Conservation (phyloP, 139 green algal genomes). For the Nannochloris sp. region DNA sequence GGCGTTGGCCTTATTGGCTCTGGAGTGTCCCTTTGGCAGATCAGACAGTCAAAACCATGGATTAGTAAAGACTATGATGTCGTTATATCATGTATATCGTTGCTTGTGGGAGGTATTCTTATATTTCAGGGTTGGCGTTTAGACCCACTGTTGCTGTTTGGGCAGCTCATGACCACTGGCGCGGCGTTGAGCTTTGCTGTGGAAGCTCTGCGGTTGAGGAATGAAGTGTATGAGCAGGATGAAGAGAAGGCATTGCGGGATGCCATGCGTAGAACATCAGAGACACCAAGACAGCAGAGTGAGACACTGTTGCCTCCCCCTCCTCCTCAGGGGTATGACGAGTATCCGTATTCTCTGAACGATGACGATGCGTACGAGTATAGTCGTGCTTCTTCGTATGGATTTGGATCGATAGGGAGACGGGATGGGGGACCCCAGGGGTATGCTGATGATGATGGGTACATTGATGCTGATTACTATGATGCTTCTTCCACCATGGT, state of each 20-base stretch:
- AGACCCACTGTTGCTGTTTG: slow-evolving; percentile 63
- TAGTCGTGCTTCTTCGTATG: too few relatives aligned
- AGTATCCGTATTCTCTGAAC: too few relatives aligned
- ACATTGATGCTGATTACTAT: too few relatives aligned
- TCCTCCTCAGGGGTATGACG: too few relatives aligned
- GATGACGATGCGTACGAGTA: too few relatives aligned
- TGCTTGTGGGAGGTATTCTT: slow-evolving; percentile 60
- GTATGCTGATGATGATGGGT: too few relatives aligned
- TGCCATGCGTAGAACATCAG: background rate
- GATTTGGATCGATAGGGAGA: too few relatives aligned
- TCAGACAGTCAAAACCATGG: slow-evolving; percentile 35
- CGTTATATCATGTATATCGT: slow-evolving; percentile 48
- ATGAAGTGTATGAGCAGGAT: slow-evolving; percentile 22
- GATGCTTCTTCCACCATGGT: too few relatives aligned
- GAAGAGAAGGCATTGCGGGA: slow-evolving; percentile 25
- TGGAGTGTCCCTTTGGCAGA: slow-evolving; percentile 49
- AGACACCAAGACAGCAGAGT: too few relatives aligned
- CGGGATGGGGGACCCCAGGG: too few relatives aligned
- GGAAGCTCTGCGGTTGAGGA: slow-evolving; percentile 41
- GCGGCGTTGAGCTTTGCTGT: slow-evolving; percentile 45
- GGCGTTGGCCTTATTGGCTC: slow-evolving; percentile 42
- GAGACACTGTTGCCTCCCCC: too few relatives aligned
- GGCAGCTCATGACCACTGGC: slow-evolving; percentile 52
- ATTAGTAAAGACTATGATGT: slow-evolving; percentile 61
- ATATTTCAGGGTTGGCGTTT: slow-evolving; percentile 70